Conservation (phyloP, 139 green algal genomes). For the Chlamydomonas incerta region DNA sequence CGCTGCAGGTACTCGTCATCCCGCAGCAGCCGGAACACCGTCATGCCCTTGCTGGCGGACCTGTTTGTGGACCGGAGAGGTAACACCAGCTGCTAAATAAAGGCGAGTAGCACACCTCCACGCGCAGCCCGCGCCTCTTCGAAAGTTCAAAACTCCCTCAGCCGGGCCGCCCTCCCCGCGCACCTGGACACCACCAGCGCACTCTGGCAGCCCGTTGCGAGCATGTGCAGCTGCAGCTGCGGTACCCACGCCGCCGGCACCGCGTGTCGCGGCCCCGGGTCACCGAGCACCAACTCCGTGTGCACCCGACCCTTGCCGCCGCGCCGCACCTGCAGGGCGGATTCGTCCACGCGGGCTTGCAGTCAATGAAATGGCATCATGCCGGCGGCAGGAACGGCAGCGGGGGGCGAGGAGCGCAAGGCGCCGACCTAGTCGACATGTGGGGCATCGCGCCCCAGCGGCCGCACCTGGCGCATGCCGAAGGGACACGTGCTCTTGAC, state of each 20-base stretch:
- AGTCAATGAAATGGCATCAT: too few species aligned
- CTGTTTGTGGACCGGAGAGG: background rate
- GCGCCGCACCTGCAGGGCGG: conserved; percentile 45
- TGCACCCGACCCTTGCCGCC: conserved; percentile 20
- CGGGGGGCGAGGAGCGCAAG: too few species aligned
- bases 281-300: background rate
- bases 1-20: conserved; percentile 32
- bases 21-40: conserved; percentile 18
- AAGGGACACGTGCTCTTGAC: conserved; percentile 85
- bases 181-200: conserved; percentile 75
- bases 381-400: too few species aligned
- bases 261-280: conserved; percentile 8
- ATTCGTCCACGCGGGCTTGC: too few species aligned
- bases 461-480: conserved; percentile 28
- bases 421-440: too few species aligned
- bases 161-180: background rate
- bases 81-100: too few species aligned
- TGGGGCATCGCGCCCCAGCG: too few species aligned
- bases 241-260: conserved; percentile 68
- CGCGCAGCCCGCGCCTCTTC: too few species aligned
- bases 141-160: too few species aligned
- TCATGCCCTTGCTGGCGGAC: conserved; percentile 26
- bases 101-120: too few species aligned
- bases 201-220: conserved; percentile 50
- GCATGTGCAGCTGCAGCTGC: conserved; percentile 89